Evolutionary conservation across 2,329 filamentous ascomycete species (phyloP).

Genomic region (Arthrobotrys pseudoclavata): DNA sequence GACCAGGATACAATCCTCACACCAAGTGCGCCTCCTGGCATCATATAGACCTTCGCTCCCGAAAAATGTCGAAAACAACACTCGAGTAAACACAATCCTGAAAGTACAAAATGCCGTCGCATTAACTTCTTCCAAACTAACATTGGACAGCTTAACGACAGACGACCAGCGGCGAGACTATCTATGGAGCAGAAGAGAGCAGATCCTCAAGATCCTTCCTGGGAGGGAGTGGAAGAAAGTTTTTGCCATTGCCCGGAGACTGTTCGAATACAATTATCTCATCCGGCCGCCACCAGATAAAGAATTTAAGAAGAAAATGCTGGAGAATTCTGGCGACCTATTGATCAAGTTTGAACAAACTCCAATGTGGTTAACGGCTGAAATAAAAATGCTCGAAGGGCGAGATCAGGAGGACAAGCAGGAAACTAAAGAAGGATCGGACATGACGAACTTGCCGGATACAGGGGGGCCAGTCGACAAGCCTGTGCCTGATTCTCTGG

Average conservation of each 20-base stretch:
- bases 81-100: slow-evolving; percentile 16
- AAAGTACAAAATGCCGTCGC: slow-evolving; percentile 37
- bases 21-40: background rate
- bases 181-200: slow-evolving; percentile 30
- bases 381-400: slow-evolving; percentile 19
- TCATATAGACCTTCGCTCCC: background rate
- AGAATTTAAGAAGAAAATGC: slow-evolving; percentile 16
- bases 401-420: background rate
- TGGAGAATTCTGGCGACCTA: background rate
- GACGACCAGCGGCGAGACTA: slow-evolving; percentile 30
- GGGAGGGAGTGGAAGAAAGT: slow-evolving; percentile 24
- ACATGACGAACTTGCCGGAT: background rate
- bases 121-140: background rate
- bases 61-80: slow-evolving; percentile 5
- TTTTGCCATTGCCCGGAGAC: slow-evolving; percentile 30
- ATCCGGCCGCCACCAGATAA: background rate
- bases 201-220: slow-evolving; percentile 15
- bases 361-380: slow-evolving; percentile 20
- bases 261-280: slow-evolving; percentile 33
- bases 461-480: background rate
- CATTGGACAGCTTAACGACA: slow-evolving; percentile 7
- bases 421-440: background rate
- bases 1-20: background rate
- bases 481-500: background rate
- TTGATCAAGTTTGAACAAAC: slow-evolving; percentile 12